Evolutionary conservation across 73 alveolate species (phyloP).

Genomic region (Uronychia setigera): DNA sequence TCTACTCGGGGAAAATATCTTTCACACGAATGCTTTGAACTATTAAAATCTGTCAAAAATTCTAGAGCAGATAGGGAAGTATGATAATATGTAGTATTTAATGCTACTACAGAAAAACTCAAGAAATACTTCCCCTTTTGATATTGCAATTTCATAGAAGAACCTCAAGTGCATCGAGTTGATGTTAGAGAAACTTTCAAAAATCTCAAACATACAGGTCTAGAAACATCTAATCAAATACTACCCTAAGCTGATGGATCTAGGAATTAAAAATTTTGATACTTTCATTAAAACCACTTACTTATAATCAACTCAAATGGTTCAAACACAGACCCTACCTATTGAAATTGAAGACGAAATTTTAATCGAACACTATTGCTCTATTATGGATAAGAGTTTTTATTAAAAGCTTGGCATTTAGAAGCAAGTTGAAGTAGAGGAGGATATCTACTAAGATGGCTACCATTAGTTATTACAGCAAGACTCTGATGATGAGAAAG

Average conservation of each 20-base stretch:
- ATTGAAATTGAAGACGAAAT: background rate
- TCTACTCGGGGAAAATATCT: too few species aligned
- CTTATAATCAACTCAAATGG: conserved; percentile 11
- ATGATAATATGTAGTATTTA: too few species aligned
- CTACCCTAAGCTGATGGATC: background rate
- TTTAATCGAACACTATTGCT: too few species aligned
- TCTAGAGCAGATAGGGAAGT: too few species aligned
- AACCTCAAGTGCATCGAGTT: conserved; percentile 12
- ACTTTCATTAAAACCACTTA: background rate
- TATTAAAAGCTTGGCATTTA: too few species aligned
- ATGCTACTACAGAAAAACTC: conserved; percentile 1
- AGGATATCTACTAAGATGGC: too few species aligned
- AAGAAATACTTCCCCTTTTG: conserved; percentile 25
- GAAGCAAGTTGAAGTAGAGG: too few species aligned
- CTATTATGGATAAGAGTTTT: too few species aligned
- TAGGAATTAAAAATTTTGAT: background rate
- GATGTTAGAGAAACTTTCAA: background rate
- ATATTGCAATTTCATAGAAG: conserved; percentile 5
- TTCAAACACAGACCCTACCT: background rate
- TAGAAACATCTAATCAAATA: background rate
- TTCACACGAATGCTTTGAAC: too few species aligned
- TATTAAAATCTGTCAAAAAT: too few species aligned
- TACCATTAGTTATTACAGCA: too few species aligned
- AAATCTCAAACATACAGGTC: background rate
- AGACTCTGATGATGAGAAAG: too few species aligned